phyloP scores from a whole-genome alignment of 345 rosid species.

The Atalantia buxifolia region DNA sequence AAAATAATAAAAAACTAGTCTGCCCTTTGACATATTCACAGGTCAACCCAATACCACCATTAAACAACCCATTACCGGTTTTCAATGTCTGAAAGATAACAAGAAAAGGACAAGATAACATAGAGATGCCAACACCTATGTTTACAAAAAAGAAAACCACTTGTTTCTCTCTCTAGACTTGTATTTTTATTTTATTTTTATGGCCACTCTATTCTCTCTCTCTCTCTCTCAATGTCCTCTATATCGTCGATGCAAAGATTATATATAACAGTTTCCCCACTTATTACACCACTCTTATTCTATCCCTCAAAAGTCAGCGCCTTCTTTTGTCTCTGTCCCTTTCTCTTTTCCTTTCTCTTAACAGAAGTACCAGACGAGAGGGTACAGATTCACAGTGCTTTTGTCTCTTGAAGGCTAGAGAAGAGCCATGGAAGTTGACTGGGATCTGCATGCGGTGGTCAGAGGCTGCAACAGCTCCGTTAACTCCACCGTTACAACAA shows the following conservation, averaged over 20 bases:
- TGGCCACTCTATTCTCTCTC: conserved; percentile 5
- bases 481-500: conserved; percentile 27
- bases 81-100: conserved; percentile 17
- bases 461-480: conserved; percentile 58
- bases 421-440: conserved; percentile 65
- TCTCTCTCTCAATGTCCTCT: too few relatives aligned
- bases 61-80: conserved; percentile 27
- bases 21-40: conserved; percentile 40
- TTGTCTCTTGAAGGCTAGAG: conserved; percentile 21
- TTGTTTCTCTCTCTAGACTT: conserved; percentile 25
- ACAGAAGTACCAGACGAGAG: conserved; percentile 22
- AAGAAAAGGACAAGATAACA: conserved; percentile 46
- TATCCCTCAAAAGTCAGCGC: conserved; percentile 75
- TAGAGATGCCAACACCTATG: conserved; percentile 46
- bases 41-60: conserved; percentile 57
- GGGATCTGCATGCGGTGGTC: conserved; percentile 98
- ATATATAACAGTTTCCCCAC: conserved; percentile 26
- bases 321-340: conserved; percentile 37
- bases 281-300: conserved; percentile 24
- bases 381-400: conserved; percentile 32
- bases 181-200: neutral
- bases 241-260: neutral
- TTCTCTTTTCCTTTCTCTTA: conserved; percentile 17
- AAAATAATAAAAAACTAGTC: neutral
- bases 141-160: neutral